Evolutionary conservation across 768 basidiomycete genomes (phyloP).

Genomic region (Pluteus cervinus): DNA sequence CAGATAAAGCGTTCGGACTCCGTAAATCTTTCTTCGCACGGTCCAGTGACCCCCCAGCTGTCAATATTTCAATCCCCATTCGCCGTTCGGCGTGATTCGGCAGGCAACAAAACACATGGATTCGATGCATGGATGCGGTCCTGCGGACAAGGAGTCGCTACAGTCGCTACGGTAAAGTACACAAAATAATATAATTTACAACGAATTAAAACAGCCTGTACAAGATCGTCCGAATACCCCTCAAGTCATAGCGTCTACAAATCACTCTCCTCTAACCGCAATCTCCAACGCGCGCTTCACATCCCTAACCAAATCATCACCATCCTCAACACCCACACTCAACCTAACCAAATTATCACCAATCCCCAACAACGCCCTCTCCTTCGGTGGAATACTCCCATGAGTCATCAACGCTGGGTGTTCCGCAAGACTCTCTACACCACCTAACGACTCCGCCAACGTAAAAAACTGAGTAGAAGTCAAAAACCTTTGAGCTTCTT

Average conservation of each 20-base stretch:
- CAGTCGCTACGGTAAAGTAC: too few relatives aligned
- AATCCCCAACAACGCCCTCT: conserved; percentile 70
- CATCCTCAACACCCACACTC: conserved; percentile 87
- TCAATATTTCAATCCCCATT: too few relatives aligned
- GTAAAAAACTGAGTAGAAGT: conserved; percentile 61
- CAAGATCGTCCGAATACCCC: too few relatives aligned
- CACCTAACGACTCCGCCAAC: conserved; percentile 86
- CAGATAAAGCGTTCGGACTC: too few relatives aligned
- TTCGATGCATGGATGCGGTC: too few relatives aligned
- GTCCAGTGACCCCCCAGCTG: too few relatives aligned
- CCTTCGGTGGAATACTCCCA: conserved; percentile 61
- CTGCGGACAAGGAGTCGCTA: too few relatives aligned
- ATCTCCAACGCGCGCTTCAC: conserved; percentile 56
- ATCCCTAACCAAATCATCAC: conserved; percentile 73
- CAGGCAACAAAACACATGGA: too few relatives aligned
- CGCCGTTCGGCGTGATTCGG: too few relatives aligned
- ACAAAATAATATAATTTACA: too few relatives aligned
- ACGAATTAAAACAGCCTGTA: too few relatives aligned
- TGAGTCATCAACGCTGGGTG: conserved; percentile 89
- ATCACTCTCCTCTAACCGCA: conserved; percentile 19
- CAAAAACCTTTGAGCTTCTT: conserved; percentile 63
- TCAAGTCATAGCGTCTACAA: background rate
- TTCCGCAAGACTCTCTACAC: conserved; percentile 89
- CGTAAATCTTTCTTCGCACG: too few relatives aligned
- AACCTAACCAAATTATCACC: conserved; percentile 71